Conservation (phyloP, 2,329 filamentous ascomycete genomes). For the Botryotinia globosa region DNA sequence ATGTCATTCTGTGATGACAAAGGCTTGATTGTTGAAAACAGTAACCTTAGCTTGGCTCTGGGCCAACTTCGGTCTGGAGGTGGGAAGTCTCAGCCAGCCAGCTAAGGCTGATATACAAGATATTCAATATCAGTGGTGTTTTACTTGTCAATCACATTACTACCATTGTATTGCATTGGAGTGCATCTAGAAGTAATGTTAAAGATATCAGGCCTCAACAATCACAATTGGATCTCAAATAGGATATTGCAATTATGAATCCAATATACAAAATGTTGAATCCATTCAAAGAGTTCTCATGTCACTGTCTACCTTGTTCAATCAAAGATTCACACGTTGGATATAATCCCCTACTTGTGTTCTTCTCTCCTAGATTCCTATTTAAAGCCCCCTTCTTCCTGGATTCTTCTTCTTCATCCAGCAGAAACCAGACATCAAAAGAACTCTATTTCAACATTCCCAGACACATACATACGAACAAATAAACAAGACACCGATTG, state of each 20-base stretch:
- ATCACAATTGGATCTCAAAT: constrained; percentile 8
- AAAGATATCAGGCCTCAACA: not conserved
- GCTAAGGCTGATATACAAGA: not conserved
- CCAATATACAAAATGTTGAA: not conserved
- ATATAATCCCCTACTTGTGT: not conserved
- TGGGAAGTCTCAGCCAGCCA: not conserved
- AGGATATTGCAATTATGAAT: not conserved
- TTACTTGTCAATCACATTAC: not conserved
- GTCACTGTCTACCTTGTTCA: not conserved
- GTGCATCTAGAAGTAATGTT: too few relatives aligned
- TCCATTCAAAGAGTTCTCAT: not conserved
- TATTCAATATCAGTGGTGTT: not conserved
- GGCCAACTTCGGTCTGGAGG: not conserved
- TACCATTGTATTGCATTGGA: not conserved
- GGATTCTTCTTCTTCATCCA: not conserved
- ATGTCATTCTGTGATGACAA: not conserved
- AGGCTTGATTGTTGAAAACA: not conserved
- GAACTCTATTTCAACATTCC: not conserved
- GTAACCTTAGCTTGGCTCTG: not conserved
- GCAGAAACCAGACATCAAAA: not conserved
- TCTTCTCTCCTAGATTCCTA: not conserved
- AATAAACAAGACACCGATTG: not conserved
- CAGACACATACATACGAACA: not conserved
- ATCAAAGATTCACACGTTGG: not conserved
- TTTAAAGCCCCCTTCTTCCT: not conserved